Base-by-base conservation (phyloP, 352 stramenopile species). In the Pythium rhizo-oryzae region DNA sequence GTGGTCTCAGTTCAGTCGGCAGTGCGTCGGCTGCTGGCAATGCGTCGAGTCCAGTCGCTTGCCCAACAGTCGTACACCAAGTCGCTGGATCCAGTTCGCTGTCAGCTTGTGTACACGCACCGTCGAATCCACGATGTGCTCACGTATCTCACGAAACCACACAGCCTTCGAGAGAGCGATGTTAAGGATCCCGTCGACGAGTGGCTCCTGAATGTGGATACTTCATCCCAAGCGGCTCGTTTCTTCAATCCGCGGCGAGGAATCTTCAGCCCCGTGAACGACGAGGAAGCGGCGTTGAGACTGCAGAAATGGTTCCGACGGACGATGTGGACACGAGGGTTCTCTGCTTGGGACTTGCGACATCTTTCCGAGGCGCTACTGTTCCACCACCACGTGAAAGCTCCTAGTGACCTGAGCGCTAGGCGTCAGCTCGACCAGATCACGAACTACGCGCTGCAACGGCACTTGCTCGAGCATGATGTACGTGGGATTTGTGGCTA, bases 221-320 rank as follows among this genome's bases (percentile, higher is more conserved):
- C 37, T 0, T 8, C 44, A 19, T 25, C 16, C 13, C 16, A 19
- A 15, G 39, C 25, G 41, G 53, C 25, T 24, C 15, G 54, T 21
- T 91, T 76, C 52, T 79, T 83, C 54, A 91, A 93, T 43, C 72
- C 74, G 16, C 58, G 59, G 13, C 78, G 80, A 11, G 84, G 80
- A 5, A 24, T 65, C 2, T 77, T 65, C 54, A 92, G 80, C 41
- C 62, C 37, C 16, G 71, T 86, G 51, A 81, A 90, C 46, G 57
- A 79, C 23, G 13, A 44, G 1, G 43, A 62, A 49, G 81, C 85
- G 8, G 71, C 75, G 19, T 56, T 54, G 12, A 24, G 33, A 5
- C 64, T 91, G n/a, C 82, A 91, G 57, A 69, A 69, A 59, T 86
- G 80, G 81, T 90, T 84, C 62, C 80, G 85, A 41, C 52, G 52